Base-by-base conservation (phyloP, 768 basidiomycete species). In the Panus rudis region DNA sequence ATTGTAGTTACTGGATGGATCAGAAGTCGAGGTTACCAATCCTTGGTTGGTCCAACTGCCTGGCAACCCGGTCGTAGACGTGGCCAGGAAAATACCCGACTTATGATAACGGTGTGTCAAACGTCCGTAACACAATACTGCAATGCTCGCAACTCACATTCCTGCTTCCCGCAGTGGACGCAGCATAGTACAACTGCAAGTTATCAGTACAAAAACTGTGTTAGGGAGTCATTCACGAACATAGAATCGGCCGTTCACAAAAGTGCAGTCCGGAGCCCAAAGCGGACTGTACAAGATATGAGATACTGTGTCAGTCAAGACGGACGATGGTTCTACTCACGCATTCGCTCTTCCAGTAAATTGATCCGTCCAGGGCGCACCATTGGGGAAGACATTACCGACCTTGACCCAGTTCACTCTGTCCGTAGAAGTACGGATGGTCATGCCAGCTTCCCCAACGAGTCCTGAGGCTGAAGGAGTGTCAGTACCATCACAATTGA, bases 51-150 rank as follows among this genome's bases (percentile, higher is more conserved):
- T 62, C 59, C 66, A 78, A 45, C 25, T 47, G 4, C 21, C 57
- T 10, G 43, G 48, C 2, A 33, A 34, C 12, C 73, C 75, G n/a
- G 71, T 73, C 8, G 65, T 61, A 3, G 72, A 75, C 46, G 67
- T 74, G 2, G 76, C 75, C 3, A 75, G 63, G 58, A 76, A 78
- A 19, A 79, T 74, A 3, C 68, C 77, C 13, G 69, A 72, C 68
- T 75, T 8, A 19, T 14, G 39, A 33, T 37, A 17, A n/a, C 20
- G n/a, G 25, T 23, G 13, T 17, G 17, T 14, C 31, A n/a, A 30
- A 16, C 28, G 28, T 16, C 10, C 10, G 28, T 16, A 22, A 17
- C 10, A 39, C 33, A 22, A 17, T 10, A 39, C 33, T 24, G 17
- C 28, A 23, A 5, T n/a, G 26, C 30, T 25, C n/a, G 28, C n/a